Base-by-base conservation (phyloP, 164 flowering plant species). In the Nymphaea thermarum region DNA sequence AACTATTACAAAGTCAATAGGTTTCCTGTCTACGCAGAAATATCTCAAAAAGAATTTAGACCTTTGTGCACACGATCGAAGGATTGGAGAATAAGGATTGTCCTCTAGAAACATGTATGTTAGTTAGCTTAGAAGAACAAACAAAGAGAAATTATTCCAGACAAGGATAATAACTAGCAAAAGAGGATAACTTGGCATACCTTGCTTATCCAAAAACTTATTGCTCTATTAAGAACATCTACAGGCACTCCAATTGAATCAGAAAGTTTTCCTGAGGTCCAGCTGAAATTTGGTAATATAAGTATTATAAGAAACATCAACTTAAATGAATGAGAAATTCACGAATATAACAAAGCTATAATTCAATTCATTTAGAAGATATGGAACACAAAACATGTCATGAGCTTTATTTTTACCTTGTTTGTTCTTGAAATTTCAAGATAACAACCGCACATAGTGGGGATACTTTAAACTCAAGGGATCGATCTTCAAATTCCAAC, bases 181-280 rank as follows among this genome's bases (percentile, higher is more conserved):
- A 25, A 25, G 36, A 25, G 36, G 36, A 25, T 25, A 25, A 25
- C 1, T 25, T 25, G 36, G 68, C 72, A 60, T 73, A 94, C 99
- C 88, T 94, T 94, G 82, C 84, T 90, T 77, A 88, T 84, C 99
- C 99, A 94, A 60, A 89, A 94, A 68, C 76, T 82, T 76, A 94
- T 91, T 77, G 88, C 85, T 71, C 96, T 82, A 69, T 76, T 85
- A 41, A 94, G 85, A 47, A 77, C 70, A 72, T 94, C 99, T 68
- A 82, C 79, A 14, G 97, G 91, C 62, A 91, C 78, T 69, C 97
- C 97, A 77, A 87, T 74, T 64, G 87, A 83, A 71, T 85, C 82
- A 45, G 99, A 91, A 68, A 94, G 97, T 77, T 81, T 78, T 69
- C 83, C 84, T 42, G 91, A 86, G 70, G 85, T 87, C 97, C 99